Evolutionary conservation across 495 filamentous ascomycete species (phyloP).

Genomic region (Aspergillus conjunctus): DNA sequence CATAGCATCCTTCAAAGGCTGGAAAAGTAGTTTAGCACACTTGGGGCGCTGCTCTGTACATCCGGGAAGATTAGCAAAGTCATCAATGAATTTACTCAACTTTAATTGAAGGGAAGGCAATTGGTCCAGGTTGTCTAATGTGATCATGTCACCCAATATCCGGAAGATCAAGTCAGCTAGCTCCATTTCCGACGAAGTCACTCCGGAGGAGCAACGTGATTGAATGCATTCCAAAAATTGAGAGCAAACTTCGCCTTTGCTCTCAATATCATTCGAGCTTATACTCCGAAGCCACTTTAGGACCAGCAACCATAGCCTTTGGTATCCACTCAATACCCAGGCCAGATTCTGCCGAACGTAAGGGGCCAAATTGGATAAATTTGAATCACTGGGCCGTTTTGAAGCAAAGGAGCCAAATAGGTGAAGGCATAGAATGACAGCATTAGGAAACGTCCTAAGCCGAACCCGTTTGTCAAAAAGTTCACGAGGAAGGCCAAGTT

Average conservation of each 20-base stretch:
- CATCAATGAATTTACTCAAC: constrained; percentile 34
- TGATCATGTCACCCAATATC: constrained; percentile 34
- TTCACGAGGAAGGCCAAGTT: constrained; percentile 34
- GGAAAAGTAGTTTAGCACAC: constrained; percentile 30
- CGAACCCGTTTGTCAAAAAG: constrained; percentile 29
- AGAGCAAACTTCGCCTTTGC: constrained; percentile 25
- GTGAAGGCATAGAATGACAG: constrained; percentile 27
- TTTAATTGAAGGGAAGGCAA: constrained; percentile 30
- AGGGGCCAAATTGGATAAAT: constrained; percentile 18
- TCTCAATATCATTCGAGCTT: constrained; percentile 17
- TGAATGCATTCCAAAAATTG: constrained; percentile 32
- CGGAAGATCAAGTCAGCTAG: constrained; percentile 34
- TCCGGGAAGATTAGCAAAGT: constrained; percentile 15
- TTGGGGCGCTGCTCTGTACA: constrained; percentile 18
- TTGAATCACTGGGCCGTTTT: constrained; percentile 2
- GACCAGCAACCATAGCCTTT: constrained; percentile 38
- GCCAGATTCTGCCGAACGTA: constrained; percentile 37
- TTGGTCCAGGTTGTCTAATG: constrained; percentile 21
- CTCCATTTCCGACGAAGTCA: constrained; percentile 29
- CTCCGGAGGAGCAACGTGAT: constrained; percentile 20
- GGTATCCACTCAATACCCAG: constrained; percentile 41
- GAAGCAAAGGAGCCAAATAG: constrained; percentile 39
- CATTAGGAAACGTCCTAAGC: constrained; percentile 32
- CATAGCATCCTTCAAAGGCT: constrained; percentile 30
- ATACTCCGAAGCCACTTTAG: constrained; percentile 32